A percentile compares a stretch with the other conserved stretches of the same genome.
These are phyloP conservation scores for Trichophyton benhamiae DNA, from an alignment of 2,329 filamentous ascomycete genomes.

Conservation along the genomic window DNA sequence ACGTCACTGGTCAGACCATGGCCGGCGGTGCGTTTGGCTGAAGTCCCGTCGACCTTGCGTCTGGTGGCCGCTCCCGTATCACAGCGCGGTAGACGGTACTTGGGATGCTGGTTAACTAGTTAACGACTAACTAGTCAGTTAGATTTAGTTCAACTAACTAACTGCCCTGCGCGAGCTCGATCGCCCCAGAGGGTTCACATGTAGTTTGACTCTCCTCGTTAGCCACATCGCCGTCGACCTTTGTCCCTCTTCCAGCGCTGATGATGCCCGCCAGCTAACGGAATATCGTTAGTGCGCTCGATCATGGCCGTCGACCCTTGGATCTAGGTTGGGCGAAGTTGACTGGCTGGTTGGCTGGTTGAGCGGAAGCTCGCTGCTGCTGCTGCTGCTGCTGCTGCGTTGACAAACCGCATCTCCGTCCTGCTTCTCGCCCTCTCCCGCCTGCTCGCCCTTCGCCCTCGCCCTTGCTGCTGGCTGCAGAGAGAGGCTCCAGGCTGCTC, in stretches of 20 bases:
- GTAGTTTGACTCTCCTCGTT: background rate
- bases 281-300: constrained; percentile 1
- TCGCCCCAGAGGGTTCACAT: background rate
- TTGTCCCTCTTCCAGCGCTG: too few relatives aligned
- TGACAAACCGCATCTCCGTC: background rate
- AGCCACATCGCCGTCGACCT: too few relatives aligned
- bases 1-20: background rate
- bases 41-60: background rate
- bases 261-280: background rate
- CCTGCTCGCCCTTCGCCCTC: background rate
- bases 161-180: too few relatives aligned
- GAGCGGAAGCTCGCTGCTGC: background rate
- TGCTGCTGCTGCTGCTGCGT: background rate
- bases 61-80: background rate
- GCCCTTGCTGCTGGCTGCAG: background rate
- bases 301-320: background rate
- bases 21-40: background rate
- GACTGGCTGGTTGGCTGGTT: background rate
- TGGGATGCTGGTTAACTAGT: too few relatives aligned
- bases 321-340: background rate
- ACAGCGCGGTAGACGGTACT: background rate
- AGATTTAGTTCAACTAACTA: too few relatives aligned
- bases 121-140: too few relatives aligned
- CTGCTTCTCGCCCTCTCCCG: background rate
- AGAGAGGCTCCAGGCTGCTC: background rate